These are phyloP conservation scores for Amanita rimosa DNA, from an alignment of 768 basidiomycete species.

Conservation along the genomic window DNA sequence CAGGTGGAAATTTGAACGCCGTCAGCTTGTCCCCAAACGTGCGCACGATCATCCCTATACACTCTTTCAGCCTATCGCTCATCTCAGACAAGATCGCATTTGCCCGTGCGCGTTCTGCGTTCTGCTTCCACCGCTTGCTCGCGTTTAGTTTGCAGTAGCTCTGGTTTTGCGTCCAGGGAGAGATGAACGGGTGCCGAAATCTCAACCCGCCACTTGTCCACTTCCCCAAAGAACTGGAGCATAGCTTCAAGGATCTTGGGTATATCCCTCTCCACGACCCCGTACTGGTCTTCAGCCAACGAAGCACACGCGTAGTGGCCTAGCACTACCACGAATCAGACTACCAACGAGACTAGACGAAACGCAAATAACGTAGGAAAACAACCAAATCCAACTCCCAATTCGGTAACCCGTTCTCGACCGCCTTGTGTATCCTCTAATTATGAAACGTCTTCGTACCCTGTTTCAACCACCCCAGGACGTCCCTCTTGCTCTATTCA, in stretches of 20 bases:
- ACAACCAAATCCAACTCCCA: constrained; percentile 51
- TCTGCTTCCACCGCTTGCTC: constrained; percentile 22
- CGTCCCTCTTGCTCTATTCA: background rate
- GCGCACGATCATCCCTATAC: constrained; percentile 50
- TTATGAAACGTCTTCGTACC: background rate
- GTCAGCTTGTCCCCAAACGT: constrained; percentile 67
- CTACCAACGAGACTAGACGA: background rate
- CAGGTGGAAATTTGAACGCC: constrained; percentile 73
- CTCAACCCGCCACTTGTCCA: constrained; percentile 56
- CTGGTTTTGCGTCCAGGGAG: background rate
- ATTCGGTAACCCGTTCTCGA: constrained; percentile 46
- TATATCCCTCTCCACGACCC: constrained; percentile 77
- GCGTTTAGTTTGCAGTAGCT: constrained; percentile 12
- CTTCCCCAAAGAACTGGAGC: constrained; percentile 47
- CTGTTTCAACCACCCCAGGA: constrained; percentile 2
- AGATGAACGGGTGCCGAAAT: constrained; percentile 21
- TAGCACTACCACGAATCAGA: constrained; percentile 28
- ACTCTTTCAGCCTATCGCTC: too few relatives aligned
- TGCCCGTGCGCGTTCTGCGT: constrained; percentile 29
- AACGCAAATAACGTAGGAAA: constrained; percentile 34
- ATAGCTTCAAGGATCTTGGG: constrained; percentile 74
- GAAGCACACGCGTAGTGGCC: constrained; percentile 62
- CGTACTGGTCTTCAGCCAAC: constrained; percentile 70
- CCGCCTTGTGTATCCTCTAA: constrained; percentile 42
- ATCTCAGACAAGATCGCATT: constrained; percentile 32